Conservation (phyloP, 148 eudicot genomes). For the Tetragonia tetragonoides region DNA sequence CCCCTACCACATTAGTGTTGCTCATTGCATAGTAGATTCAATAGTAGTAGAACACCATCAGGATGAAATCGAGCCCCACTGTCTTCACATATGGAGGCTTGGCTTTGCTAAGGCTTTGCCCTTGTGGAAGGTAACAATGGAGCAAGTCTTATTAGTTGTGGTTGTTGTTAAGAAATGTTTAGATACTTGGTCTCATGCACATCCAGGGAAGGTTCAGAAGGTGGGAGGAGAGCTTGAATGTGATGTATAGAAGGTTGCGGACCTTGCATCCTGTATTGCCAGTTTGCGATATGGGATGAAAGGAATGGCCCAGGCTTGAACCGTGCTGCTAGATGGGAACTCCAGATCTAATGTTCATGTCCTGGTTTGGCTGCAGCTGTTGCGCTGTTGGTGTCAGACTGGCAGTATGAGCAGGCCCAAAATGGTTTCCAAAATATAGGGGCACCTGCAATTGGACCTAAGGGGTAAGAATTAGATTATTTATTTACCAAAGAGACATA, state of each 20-base stretch:
- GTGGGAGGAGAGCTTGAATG: slow-evolving; percentile 27
- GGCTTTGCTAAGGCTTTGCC: slow-evolving; percentile 30
- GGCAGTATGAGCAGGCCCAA: slow-evolving; percentile 24
- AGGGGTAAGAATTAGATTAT: no score
- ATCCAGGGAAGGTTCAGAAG: slow-evolving; percentile 34
- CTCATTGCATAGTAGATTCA: slow-evolving; percentile 48
- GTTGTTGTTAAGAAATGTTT: slow-evolving; percentile 37
- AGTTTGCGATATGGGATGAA: slow-evolving; percentile 36
- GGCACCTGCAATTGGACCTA: slow-evolving; percentile 38
- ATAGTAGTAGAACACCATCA: slow-evolving; percentile 31
- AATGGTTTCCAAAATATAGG: slow-evolving; percentile 29
- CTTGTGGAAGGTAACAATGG: slow-evolving; percentile 30
- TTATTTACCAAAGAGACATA: no score
- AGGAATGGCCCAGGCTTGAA: slow-evolving; percentile 33
- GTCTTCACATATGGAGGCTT: slow-evolving; percentile 27
- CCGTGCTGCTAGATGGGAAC: slow-evolving; percentile 39
- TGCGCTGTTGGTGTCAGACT: slow-evolving; percentile 19
- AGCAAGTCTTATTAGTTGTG: slow-evolving; percentile 29
- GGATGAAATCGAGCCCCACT: slow-evolving; percentile 32
- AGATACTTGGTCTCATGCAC: slow-evolving; percentile 32
- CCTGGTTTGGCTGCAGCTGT: slow-evolving; percentile 28
- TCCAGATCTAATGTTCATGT: slow-evolving; percentile 38
- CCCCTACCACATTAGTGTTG: slow-evolving; percentile 7
- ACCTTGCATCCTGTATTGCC: slow-evolving; percentile 45
- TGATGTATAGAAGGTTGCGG: slow-evolving; percentile 20